Evolutionary conservation across 441 rosid species (phyloP), one percentile per base, ranked within the genome.

Genomic region (Gossypium aridum): DNA sequence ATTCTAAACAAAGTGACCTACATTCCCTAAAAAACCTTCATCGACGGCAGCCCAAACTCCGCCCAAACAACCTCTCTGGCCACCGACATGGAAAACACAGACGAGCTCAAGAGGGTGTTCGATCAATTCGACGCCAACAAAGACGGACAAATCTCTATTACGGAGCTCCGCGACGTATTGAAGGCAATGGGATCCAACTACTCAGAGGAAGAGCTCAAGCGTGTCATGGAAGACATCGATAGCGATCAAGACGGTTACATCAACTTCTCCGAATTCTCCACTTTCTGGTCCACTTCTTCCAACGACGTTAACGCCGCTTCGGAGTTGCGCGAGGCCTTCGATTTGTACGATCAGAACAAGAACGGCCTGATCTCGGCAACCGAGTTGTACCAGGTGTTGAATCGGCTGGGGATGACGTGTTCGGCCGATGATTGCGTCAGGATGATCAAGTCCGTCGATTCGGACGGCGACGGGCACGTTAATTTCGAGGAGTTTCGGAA

Each of bases 391-490:
- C 83, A 62, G 63, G 88, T 88, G 0, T 78, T 90, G 68, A 85
- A 73, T 71, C 80, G 85, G 2, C 74, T 90, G 8, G 86, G 80
- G 26, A 85, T 90, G 86, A 64, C 70, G 28, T 88, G 87, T 82
- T 80, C 87, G 51, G 72, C 71, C 0, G 86, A 84, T 14, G 94
- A 87, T 49, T 88, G 92, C 45, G 66, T 63, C 39, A 14, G 71
- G 64, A 90, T 87, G 94, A 88, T 88, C 72, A 79, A 74, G 47
- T 78, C 88, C 13, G 90, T 87, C 23, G 94, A 90, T 47, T 76
- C 88, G 1, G 92, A 90, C 61, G 92, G 92, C 25, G 94, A 90
- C 1, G 94, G 94, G 4, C 76, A 76, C 57, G 92, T 90, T 7
- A 85, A 85, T 64, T 90, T 85, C 79, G 85, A 78, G 69, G 94